A percentile compares a stretch with the other conserved stretches of the same genome.
These are phyloP conservation scores for Dimocarpus longan DNA, from an alignment of 345 rosid species.

Conservation along the genomic window DNA sequence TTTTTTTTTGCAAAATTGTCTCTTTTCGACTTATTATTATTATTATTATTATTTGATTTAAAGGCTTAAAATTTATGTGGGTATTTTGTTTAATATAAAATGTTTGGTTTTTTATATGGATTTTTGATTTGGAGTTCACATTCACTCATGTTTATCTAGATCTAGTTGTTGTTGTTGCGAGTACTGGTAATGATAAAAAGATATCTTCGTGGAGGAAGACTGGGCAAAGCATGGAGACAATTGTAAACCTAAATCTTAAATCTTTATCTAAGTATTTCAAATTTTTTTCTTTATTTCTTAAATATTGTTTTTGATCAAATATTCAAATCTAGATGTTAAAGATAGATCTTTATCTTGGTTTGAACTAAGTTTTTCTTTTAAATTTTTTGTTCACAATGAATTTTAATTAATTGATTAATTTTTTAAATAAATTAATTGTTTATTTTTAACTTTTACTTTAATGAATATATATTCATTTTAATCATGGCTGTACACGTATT, in stretches of 20 bases:
- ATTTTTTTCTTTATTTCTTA: no score
- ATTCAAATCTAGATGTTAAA: no score
- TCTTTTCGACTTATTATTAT: neutral
- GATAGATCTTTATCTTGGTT: no score
- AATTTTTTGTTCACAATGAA: no score
- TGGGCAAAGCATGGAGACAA: conserved; percentile 77
- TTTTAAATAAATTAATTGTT: no score
- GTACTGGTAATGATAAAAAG: conserved; percentile 95
- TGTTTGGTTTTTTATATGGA: neutral
- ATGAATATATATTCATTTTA: no score
- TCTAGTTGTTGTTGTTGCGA: conserved; percentile 91
- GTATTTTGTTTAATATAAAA: neutral
- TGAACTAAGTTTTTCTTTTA: no score
- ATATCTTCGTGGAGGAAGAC: conserved; percentile 80
- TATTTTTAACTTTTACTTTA: no score
- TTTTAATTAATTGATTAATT: no score
- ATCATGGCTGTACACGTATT: no score
- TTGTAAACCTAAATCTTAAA: conserved; percentile 7
- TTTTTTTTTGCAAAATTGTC: neutral
- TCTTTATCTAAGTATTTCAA: no score
- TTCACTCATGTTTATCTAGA: conserved; percentile 44
- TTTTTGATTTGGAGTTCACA: neutral
- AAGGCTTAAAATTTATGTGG: neutral
- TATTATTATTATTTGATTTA: neutral
- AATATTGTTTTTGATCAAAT: no score